phyloP scores from a whole-genome alignment of 2,329 filamentous ascomycete genomes.

The Mariannaea elegans region DNA sequence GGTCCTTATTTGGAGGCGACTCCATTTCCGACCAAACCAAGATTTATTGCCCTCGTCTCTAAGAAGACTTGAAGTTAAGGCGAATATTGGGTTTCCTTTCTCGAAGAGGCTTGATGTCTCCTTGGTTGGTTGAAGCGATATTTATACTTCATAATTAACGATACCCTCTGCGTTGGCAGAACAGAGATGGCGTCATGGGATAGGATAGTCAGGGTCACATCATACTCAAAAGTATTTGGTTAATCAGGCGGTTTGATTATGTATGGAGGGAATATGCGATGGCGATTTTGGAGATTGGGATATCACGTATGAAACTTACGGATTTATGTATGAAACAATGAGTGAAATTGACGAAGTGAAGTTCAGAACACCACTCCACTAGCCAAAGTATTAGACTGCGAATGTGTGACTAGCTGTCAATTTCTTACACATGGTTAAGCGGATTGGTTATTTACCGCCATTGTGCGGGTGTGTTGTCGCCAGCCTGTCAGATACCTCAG shows the following conservation, averaged over 20 bases:
- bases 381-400: background rate
- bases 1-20: background rate
- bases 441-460: too few species aligned
- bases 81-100: background rate
- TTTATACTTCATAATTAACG: background rate
- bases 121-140: constrained; percentile 1
- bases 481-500: too few species aligned
- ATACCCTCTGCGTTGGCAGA: constrained; percentile 5
- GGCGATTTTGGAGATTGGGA: too few species aligned
- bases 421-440: too few species aligned
- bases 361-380: background rate
- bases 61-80: background rate
- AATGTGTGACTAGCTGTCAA: too few species aligned
- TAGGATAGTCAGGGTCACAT: background rate
- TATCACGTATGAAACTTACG: background rate
- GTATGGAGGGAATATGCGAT: background rate
- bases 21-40: background rate
- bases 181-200: background rate
- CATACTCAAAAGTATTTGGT: background rate
- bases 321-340: background rate
- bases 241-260: background rate
- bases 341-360: background rate
- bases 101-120: background rate
- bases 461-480: too few species aligned
- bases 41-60: background rate